Evolutionary conservation across 805 yeast genomes (phyloP).

Genomic region (Wickerhamomyces queroliae): DNA sequence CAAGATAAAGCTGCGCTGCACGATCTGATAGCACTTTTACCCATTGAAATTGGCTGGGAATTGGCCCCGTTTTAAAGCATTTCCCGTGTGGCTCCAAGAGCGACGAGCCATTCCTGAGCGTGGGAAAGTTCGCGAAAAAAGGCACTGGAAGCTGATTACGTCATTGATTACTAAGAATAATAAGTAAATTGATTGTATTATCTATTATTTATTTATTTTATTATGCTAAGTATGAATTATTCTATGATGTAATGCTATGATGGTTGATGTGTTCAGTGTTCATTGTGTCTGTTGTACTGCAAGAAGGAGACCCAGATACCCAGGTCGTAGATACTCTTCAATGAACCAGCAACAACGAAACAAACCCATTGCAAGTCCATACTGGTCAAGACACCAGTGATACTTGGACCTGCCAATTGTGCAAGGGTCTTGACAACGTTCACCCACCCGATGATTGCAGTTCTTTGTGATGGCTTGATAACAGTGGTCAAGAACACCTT

Average conservation of each 20-base stretch:
- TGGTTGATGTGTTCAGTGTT: neutral
- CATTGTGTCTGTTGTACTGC: neutral
- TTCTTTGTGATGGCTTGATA: constrained; percentile 56
- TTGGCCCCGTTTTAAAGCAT: too few relatives aligned
- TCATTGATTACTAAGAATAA: too few relatives aligned
- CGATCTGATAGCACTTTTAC: too few relatives aligned
- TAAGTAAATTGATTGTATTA: too few relatives aligned
- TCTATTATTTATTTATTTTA: too few relatives aligned
- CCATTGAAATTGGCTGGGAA: too few relatives aligned
- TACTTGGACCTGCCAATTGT: constrained; percentile 69
- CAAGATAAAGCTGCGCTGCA: too few relatives aligned
- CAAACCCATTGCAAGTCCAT: constrained; percentile 39
- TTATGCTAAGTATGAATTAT: neutral
- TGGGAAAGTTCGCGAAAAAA: too few relatives aligned
- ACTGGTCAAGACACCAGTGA: constrained; percentile 69
- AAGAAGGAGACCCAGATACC: neutral
- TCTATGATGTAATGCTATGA: neutral
- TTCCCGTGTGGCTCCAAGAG: too few relatives aligned
- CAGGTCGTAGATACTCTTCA: constrained; percentile 12
- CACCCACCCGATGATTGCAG: constrained; percentile 75
- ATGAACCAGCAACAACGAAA: constrained; percentile 43
- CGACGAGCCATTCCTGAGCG: too few relatives aligned
- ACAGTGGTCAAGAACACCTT: constrained; percentile 69
- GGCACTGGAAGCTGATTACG: too few relatives aligned
- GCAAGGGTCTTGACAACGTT: constrained; percentile 81